phyloP scores from a whole-genome alignment of 352 stramenopile genomes.

The Globisporangium mamillatum region DNA sequence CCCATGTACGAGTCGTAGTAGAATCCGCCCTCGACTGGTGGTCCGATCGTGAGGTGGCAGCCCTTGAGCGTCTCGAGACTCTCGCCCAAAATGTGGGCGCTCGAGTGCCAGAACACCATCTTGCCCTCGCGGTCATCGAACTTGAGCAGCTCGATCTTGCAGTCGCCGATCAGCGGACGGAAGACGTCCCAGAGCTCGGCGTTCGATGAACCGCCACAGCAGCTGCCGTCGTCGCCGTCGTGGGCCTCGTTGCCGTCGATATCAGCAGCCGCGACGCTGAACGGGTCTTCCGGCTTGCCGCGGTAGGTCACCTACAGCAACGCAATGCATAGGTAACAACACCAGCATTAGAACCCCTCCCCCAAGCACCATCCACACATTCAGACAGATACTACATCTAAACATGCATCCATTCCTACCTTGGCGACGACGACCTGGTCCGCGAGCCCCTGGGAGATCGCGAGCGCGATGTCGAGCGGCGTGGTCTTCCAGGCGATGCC shows the following conservation, averaged over 20 bases:
- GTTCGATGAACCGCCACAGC: conserved; percentile 53
- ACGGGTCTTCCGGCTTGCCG: conserved; percentile 63
- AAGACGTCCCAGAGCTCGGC: conserved; percentile 97
- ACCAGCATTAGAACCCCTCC: not conserved
- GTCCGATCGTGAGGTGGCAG: conserved; percentile 96
- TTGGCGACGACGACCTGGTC: conserved; percentile 90
- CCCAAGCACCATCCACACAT: not conserved
- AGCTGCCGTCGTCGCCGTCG: conserved; percentile 49
- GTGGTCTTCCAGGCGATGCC: conserved; percentile 94
- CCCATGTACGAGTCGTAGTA: conserved; percentile 99
- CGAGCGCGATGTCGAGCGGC: conserved; percentile 94
- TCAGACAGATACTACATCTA: not conserved
- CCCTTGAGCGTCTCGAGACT: conserved; percentile 97
- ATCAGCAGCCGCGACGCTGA: conserved; percentile 78
- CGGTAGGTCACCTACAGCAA: conserved; percentile 80
- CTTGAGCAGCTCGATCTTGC: conserved; percentile 96
- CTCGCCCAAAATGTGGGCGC: conserved; percentile 96
- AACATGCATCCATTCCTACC: conserved; percentile 2
- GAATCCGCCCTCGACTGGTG: conserved; percentile 95
- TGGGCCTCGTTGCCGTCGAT: conserved; percentile 85
- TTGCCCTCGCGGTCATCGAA: conserved; percentile 97
- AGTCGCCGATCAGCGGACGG: conserved; percentile 95
- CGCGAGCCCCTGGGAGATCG: conserved; percentile 94
- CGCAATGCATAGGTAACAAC: not conserved
- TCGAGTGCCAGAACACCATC: conserved; percentile 97